Percentiles rank a stretch among this genome's conserved stretches.
Evolutionary conservation across 2,329 filamentous ascomycete species (phyloP).

Genomic region (Talaromyces verruculosus): DNA sequence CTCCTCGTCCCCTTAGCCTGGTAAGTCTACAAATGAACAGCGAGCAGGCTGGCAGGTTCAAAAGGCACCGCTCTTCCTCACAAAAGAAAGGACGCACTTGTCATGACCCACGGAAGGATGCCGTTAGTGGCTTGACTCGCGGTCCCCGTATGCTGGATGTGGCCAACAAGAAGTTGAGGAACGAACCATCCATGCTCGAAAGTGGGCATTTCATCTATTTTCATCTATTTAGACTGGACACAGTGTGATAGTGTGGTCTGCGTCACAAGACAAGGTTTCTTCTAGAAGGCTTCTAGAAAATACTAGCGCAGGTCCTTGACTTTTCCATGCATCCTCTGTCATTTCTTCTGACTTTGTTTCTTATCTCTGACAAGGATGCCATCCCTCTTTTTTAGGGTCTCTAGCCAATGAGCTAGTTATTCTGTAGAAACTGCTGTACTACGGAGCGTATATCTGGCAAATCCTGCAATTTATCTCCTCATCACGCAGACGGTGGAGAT

Average conservation of each 20-base stretch:
- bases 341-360: not conserved
- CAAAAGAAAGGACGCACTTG: not conserved
- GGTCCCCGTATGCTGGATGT: not conserved
- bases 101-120: slow-evolving; percentile 2
- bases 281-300: slow-evolving; percentile 21
- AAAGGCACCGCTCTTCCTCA: not conserved
- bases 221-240: not conserved
- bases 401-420: not conserved
- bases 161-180: slow-evolving; percentile 1
- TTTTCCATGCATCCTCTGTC: not conserved
- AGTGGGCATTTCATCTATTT: slow-evolving; percentile 5
- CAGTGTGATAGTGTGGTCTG: not conserved
- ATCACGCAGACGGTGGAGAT: not conserved
- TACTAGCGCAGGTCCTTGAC: slow-evolving; percentile 9
- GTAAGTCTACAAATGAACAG: not conserved
- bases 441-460: not conserved
- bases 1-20: not conserved
- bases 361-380: not conserved
- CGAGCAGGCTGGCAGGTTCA: not conserved
- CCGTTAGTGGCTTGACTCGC: slow-evolving; percentile 8
- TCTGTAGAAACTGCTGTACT: not conserved
- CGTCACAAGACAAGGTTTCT: slow-evolving; percentile 8
- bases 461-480: not conserved
- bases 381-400: not conserved
- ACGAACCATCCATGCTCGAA: not conserved